Evolutionary conservation across 805 yeast genomes (phyloP).

Genomic region (Teunomyces tritomae): DNA sequence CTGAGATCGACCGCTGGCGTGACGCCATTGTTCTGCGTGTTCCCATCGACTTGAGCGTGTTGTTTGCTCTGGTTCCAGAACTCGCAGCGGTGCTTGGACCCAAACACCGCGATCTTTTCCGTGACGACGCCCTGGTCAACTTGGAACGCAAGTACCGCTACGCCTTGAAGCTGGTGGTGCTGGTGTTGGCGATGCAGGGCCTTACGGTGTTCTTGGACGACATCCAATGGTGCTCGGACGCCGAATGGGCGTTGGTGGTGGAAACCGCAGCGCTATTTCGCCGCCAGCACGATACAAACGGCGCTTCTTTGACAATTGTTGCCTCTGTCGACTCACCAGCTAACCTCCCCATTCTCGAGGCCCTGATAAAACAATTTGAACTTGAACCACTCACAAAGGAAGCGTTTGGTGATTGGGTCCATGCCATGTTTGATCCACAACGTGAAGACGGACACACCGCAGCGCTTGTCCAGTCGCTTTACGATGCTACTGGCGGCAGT

Average conservation of each 20-base stretch:
- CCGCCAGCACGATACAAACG: conserved; percentile 8
- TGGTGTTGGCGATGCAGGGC: conserved; percentile 41
- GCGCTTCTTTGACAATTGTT: conserved; percentile 8
- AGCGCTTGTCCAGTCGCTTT: conserved; percentile 5
- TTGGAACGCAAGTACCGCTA: conserved; percentile 41
- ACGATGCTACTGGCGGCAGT: conserved; percentile 16
- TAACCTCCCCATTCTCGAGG: background rate
- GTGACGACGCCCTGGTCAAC: conserved; percentile 20
- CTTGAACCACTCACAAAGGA: background rate
- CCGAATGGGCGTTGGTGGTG: conserved; percentile 25
- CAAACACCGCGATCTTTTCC: conserved; percentile 24
- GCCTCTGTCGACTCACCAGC: conserved; percentile 2
- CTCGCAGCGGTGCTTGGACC: conserved; percentile 42
- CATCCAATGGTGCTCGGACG: conserved; percentile 41
- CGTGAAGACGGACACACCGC: background rate
- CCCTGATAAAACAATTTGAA: background rate
- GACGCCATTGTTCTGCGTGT: conserved; percentile 35
- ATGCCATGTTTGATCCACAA: background rate
- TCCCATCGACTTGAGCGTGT: conserved; percentile 39
- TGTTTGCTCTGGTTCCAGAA: conserved; percentile 46
- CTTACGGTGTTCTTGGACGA: conserved; percentile 47
- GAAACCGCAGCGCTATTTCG: conserved; percentile 24
- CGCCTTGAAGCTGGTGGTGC: conserved; percentile 41
- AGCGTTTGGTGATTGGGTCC: background rate
- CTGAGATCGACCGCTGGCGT: conserved; percentile 38